phyloP scores from a whole-genome alignment of 305 asterid genomes.

The Fraxinus floribunda region DNA sequence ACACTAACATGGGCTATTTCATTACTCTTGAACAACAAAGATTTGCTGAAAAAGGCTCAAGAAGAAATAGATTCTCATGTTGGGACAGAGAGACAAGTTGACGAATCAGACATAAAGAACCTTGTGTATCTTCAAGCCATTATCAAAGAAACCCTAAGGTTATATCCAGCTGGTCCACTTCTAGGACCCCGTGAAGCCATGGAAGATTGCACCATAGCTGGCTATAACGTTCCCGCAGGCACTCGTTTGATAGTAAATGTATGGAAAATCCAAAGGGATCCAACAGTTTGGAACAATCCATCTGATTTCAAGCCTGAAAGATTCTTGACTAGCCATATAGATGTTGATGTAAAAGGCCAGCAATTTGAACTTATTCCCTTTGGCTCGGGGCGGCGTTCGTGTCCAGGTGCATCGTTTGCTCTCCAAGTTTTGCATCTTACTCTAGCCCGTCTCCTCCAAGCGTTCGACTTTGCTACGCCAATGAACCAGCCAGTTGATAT shows the following conservation, averaged over 20 bases:
- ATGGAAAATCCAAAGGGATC: slow-evolving; percentile 28
- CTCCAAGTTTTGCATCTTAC: slow-evolving; percentile 24
- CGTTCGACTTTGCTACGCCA: slow-evolving; percentile 20
- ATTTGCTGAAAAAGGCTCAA: slow-evolving; percentile 18
- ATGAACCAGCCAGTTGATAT: slow-evolving; percentile 14
- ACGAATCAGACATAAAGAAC: slow-evolving; percentile 25
- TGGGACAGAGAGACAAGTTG: slow-evolving; percentile 22
- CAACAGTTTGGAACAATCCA: slow-evolving; percentile 24
- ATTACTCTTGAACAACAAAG: slow-evolving; percentile 11
- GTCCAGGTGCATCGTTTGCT: slow-evolving; percentile 26
- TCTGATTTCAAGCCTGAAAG: slow-evolving; percentile 24
- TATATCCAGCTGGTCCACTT: slow-evolving; percentile 26
- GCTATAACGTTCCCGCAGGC: slow-evolving; percentile 22
- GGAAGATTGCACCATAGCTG: slow-evolving; percentile 24
- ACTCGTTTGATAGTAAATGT: slow-evolving; percentile 25
- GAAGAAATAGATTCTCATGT: slow-evolving; percentile 23
- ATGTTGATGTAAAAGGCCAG: slow-evolving; percentile 12
- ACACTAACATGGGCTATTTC: neutral
- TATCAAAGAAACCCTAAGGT: slow-evolving; percentile 24
- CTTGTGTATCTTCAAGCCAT: slow-evolving; percentile 23
- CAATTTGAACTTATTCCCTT: slow-evolving; percentile 27
- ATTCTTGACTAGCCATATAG: slow-evolving; percentile 20
- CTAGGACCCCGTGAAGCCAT: slow-evolving; percentile 25
- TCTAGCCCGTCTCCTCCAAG: slow-evolving; percentile 26
- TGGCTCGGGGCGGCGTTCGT: slow-evolving; percentile 25